A percentile compares a stretch with the other conserved stretches of the same genome.
phyloP scores from a whole-genome alignment of 192 early-diverging fungal genomes.

The Backusella tarrabulga region DNA sequence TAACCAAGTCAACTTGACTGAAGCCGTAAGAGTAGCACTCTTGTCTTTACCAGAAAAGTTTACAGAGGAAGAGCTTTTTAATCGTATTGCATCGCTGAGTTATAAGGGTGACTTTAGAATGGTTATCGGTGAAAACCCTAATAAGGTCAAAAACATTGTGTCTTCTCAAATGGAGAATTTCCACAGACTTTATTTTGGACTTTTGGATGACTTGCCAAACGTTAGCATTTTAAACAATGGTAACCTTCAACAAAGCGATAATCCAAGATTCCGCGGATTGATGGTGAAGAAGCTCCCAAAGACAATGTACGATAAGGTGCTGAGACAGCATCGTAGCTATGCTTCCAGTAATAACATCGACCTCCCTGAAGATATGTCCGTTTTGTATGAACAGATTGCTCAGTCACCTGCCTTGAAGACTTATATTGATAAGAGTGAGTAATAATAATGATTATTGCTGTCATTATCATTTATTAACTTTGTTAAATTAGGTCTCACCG shows the following conservation, averaged over 20 bases:
- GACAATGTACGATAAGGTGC: constrained; percentile 60
- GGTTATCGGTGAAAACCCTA: constrained; percentile 90
- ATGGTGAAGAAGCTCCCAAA: constrained; percentile 85
- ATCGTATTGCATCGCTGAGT: constrained; percentile 80
- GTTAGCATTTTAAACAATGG: constrained; percentile 34
- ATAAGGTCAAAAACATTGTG: constrained; percentile 96
- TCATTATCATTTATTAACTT: neutral
- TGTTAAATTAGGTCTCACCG: constrained; percentile 18
- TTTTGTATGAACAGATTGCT: constrained; percentile 43
- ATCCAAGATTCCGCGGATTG: constrained; percentile 57
- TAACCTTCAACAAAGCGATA: constrained; percentile 52
- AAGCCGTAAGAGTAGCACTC: constrained; percentile 81
- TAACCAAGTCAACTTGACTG: constrained; percentile 83
- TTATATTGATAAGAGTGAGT: constrained; percentile 48
- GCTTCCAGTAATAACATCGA: constrained; percentile 12
- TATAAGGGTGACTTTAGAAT: constrained; percentile 94
- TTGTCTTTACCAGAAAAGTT: constrained; percentile 83
- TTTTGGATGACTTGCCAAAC: constrained; percentile 52
- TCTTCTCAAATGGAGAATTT: constrained; percentile 66
- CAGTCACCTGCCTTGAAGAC: constrained; percentile 31
- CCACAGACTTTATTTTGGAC: constrained; percentile 50
- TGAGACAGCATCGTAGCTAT: constrained; percentile 41
- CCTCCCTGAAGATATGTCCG: constrained; percentile 28
- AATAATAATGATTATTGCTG: neutral
- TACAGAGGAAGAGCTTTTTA: constrained; percentile 77